phyloP scores from a whole-genome alignment of 2,329 filamentous ascomycete genomes.

The Colletotrichum chlorophyti region DNA sequence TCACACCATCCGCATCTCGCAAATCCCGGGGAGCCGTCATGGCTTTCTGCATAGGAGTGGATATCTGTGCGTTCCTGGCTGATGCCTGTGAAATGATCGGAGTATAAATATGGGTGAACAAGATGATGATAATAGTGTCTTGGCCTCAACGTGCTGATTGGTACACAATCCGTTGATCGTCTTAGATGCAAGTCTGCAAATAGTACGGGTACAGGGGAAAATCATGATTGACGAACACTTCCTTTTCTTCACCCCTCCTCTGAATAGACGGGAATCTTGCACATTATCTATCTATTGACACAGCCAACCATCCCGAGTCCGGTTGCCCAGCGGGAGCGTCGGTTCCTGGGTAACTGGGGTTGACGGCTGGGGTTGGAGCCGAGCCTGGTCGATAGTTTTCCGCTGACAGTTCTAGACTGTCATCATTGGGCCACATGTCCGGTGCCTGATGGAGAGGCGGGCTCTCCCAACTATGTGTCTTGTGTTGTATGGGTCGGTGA shows the following conservation, averaged over 20 bases:
- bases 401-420: slow-evolving; percentile 10
- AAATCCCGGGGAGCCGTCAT: slow-evolving; percentile 24
- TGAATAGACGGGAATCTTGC: slow-evolving; percentile 8
- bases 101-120: too few relatives aligned
- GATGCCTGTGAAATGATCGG: too few relatives aligned
- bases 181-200: not conserved
- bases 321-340: slow-evolving; percentile 18
- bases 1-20: slow-evolving; percentile 8
- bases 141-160: not conserved
- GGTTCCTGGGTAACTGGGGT: slow-evolving; percentile 5
- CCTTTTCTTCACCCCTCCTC: not conserved
- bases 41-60: not conserved
- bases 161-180: too few relatives aligned
- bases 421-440: slow-evolving; percentile 28
- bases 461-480: slow-evolving; percentile 32
- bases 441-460: slow-evolving; percentile 28
- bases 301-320: slow-evolving; percentile 7
- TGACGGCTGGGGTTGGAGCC: too few relatives aligned
- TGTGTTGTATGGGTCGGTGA: slow-evolving; percentile 30
- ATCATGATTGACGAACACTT: slow-evolving; percentile 5
- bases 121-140: not conserved
- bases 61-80: too few relatives aligned
- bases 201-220: not conserved
- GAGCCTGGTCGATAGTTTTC: slow-evolving; percentile 17
- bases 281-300: slow-evolving; percentile 25